Conservation (phyloP, 2,329 filamentous ascomycete species). For the Aspergillus melleus region DNA sequence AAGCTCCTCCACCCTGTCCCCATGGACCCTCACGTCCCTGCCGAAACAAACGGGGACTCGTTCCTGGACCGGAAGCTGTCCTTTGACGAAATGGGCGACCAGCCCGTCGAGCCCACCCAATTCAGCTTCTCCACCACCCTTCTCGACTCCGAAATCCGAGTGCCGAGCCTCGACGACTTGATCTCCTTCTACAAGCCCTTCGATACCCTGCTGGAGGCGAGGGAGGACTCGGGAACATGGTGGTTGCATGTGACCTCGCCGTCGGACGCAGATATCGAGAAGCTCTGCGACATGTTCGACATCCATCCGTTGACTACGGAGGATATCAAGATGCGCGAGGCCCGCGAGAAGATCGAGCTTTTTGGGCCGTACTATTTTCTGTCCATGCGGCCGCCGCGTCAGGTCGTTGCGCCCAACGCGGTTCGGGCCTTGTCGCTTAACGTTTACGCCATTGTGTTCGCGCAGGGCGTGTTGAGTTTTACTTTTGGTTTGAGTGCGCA, state of each 20-base stretch:
- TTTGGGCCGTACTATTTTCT: slow-evolving; percentile 96
- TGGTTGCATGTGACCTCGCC: slow-evolving; percentile 92
- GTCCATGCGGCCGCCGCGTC: slow-evolving; percentile 85
- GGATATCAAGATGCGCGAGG: slow-evolving; percentile 88
- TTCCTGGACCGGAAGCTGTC: slow-evolving; percentile 3
- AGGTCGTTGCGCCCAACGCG: slow-evolving; percentile 69
- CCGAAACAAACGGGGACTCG: not conserved
- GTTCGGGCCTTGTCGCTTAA: slow-evolving; percentile 87
- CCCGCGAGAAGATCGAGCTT: slow-evolving; percentile 95
- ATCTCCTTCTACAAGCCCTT: slow-evolving; percentile 82
- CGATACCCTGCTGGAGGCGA: slow-evolving; percentile 54
- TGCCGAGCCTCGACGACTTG: slow-evolving; percentile 76
- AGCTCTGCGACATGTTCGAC: slow-evolving; percentile 87
- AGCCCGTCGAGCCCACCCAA: slow-evolving; percentile 59
- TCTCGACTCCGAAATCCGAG: slow-evolving; percentile 84
- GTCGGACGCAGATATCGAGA: slow-evolving; percentile 80
- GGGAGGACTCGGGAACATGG: slow-evolving; percentile 75
- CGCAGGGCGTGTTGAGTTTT: slow-evolving; percentile 88
- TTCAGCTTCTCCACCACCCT: slow-evolving; percentile 94
- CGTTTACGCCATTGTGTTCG: slow-evolving; percentile 90
- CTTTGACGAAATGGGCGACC: not conserved
- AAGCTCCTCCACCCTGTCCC: not conserved
- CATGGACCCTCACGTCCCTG: not conserved
- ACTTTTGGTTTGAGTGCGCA: slow-evolving; percentile 82
- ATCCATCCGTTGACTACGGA: slow-evolving; percentile 92